A percentile compares a stretch with the other conserved stretches of the same genome.
Conservation (phyloP, 208 protist genomes). For the Acanthamoeba sp. region DNA sequence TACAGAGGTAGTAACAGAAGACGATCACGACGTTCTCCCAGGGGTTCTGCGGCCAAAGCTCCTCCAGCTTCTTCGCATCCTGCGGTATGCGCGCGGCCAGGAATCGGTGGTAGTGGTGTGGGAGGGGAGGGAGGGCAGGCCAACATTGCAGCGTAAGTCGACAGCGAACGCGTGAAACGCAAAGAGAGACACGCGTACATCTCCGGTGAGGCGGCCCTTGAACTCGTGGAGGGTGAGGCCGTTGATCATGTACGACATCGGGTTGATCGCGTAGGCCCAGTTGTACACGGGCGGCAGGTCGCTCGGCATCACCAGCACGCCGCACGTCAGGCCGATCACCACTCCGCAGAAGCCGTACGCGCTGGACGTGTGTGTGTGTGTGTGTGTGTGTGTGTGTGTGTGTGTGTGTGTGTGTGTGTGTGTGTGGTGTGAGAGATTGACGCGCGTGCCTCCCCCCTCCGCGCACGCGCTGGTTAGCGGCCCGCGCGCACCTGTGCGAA, state of each 20-base stretch:
- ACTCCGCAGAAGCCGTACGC: constrained; percentile 58
- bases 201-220: constrained; percentile 63
- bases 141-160: too few species aligned
- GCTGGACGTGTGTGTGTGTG: neutral
- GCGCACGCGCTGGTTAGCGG: neutral
- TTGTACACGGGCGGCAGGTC: constrained; percentile 62
- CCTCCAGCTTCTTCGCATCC: constrained; percentile 41
- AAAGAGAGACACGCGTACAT: neutral
- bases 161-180: neutral
- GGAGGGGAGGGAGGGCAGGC: too few species aligned
- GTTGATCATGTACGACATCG: constrained; percentile 73
- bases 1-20: constrained; percentile 63
- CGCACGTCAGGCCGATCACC: constrained; percentile 71
- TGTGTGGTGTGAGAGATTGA: too few species aligned
- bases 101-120: too few species aligned
- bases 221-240: constrained; percentile 74
- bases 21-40: constrained; percentile 72
- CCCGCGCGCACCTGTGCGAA: constrained; percentile 28
- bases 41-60: constrained; percentile 71
- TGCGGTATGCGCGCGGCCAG: neutral
- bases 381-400: neutral
- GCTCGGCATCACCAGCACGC: constrained; percentile 55
- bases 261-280: constrained; percentile 61
- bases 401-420: too few species aligned
- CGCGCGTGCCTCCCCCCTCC: too few species aligned